Base-by-base conservation (phyloP, 768 basidiomycete genomes). In the Russula brevipes region DNA sequence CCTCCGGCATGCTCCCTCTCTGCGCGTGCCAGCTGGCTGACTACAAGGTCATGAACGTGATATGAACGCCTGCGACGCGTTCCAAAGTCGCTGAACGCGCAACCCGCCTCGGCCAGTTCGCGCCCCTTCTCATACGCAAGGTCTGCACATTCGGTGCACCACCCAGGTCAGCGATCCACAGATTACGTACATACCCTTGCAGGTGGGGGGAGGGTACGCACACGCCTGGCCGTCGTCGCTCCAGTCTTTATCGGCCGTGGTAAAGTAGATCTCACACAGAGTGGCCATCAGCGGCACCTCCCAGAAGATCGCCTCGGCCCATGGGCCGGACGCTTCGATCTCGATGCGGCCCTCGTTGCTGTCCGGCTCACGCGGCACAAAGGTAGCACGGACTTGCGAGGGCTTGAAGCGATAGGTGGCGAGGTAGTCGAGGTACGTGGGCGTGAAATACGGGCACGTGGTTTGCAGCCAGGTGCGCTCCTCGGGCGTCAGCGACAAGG, bases 261-360 rank as follows among this genome's bases (percentile, higher is more conserved):
- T 79, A 76, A 96, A 99, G 76, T 92, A 96, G 19, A 85, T 84
- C 73, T 99, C 94, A 70, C 91, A 93, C 55, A 99, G 77, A 66
- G 85, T 85, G 14, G 94, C 86, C 93, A 98, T 94, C 55, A 98
- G 77, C 1, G 94, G 95, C 1, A 98, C 94, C 76, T 98, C 97
- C 86, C 96, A 99, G 33, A 97, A 77, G 61, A 98, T 96, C 7
- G 90, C 82, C 67, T 94, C 91, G 0, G 76, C 75, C 93, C 93
- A 95, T 5, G 80, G 80, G 7, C 92, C 94, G 35, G 70, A 70
- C 5, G 84, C 82, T 65, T 86, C 84, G 57, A 99, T 88, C 68
- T 91, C 84, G 41, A 95, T 74, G 41, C 76, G 73, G 4, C 94
- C 95, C 52, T 68, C 67, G 57, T 68, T 72, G 57, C 77, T 72